A percentile compares a stretch with the other conserved stretches of the same genome.
These are phyloP conservation scores for Vitis rupestris DNA, from an alignment of 164 flowering plant genomes.

Conservation along the genomic window DNA sequence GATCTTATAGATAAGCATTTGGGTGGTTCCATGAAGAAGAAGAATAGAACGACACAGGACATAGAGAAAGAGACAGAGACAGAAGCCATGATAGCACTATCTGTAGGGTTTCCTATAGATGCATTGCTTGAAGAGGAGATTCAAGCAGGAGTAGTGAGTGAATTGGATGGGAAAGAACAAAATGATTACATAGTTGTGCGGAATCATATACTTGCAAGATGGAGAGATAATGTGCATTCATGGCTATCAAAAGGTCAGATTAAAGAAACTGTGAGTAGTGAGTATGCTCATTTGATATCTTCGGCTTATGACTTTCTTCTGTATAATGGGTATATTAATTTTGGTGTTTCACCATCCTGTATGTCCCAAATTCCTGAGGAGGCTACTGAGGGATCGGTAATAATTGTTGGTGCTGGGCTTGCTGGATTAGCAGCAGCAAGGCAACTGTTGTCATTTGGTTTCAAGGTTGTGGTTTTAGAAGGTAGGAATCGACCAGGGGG, in stretches of 20 bases:
- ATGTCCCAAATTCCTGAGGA: constrained; percentile 48
- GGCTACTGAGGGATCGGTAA: constrained; percentile 60
- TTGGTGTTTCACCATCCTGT: constrained; percentile 71
- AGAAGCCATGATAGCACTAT: constrained; percentile 89
- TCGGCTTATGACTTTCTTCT: constrained; percentile 82
- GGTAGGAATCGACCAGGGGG: constrained; percentile 93
- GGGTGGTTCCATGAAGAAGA: constrained; percentile 57
- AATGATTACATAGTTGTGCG: constrained; percentile 92
- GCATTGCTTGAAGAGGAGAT: constrained; percentile 77
- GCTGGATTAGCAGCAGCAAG: constrained; percentile 93
- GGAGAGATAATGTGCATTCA: constrained; percentile 76
- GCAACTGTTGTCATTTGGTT: constrained; percentile 85
- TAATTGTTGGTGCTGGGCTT: constrained; percentile 87
- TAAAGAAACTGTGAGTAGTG: constrained; percentile 74
- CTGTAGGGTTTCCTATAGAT: constrained; percentile 90
- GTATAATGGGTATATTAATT: constrained; percentile 80
- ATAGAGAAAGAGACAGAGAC: constrained; percentile 87
- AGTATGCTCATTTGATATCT: constrained; percentile 60
- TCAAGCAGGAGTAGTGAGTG: constrained; percentile 68
- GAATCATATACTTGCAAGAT: constrained; percentile 81
- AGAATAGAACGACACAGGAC: constrained; percentile 50
- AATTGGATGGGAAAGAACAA: constrained; percentile 82
- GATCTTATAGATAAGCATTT: constrained; percentile 72
- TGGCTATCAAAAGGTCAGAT: constrained; percentile 74
- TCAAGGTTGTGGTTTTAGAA: constrained; percentile 81